phyloP scores from a whole-genome alignment of 129 eudicot species.

The Lonicera japonica region DNA sequence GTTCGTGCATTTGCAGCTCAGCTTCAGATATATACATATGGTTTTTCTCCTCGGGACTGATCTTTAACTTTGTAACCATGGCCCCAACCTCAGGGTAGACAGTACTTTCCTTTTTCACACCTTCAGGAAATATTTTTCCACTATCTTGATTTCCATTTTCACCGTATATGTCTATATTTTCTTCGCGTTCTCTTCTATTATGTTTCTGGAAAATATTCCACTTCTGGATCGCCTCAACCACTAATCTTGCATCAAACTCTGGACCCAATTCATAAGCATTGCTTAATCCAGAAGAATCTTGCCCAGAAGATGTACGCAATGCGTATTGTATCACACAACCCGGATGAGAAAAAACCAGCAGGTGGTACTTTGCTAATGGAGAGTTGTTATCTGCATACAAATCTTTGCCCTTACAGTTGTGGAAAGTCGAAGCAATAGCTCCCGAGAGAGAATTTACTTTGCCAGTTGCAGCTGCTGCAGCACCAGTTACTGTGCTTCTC shows the following conservation, averaged over 20 bases:
- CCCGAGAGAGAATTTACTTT: constrained; percentile 45
- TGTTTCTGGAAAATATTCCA: constrained; percentile 83
- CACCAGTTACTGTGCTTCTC: constrained; percentile 61
- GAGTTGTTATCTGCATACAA: constrained; percentile 4
- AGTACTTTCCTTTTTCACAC: constrained; percentile 22
- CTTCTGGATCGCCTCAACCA: constrained; percentile 79
- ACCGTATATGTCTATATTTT: constrained; percentile 56
- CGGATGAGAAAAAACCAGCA: constrained; percentile 67
- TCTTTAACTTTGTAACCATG: constrained; percentile 29
- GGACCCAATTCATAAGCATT: constrained; percentile 25
- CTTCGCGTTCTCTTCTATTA: constrained; percentile 53
- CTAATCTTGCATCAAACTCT: constrained; percentile 46
- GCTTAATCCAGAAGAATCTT: constrained; percentile 30
- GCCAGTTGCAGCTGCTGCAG: constrained; percentile 75
- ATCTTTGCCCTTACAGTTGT: constrained; percentile 40
- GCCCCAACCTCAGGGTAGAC: constrained; percentile 26
- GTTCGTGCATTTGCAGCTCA: constrained; percentile 73
- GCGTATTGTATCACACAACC: constrained; percentile 75
- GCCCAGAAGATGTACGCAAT: constrained; percentile 40
- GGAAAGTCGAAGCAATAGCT: constrained; percentile 61
- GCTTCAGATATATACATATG: constrained; percentile 72
- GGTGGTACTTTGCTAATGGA: constrained; percentile 35
- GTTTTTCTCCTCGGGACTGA: constrained; percentile 52
- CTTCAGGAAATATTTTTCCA: constrained; percentile 64
- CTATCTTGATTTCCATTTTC: constrained; percentile 52